Percentiles rank a stretch among this genome's conserved stretches.
Evolutionary conservation across 2,329 filamentous ascomycete genomes (phyloP).

Genomic region (Trichoderma endophyticum): DNA sequence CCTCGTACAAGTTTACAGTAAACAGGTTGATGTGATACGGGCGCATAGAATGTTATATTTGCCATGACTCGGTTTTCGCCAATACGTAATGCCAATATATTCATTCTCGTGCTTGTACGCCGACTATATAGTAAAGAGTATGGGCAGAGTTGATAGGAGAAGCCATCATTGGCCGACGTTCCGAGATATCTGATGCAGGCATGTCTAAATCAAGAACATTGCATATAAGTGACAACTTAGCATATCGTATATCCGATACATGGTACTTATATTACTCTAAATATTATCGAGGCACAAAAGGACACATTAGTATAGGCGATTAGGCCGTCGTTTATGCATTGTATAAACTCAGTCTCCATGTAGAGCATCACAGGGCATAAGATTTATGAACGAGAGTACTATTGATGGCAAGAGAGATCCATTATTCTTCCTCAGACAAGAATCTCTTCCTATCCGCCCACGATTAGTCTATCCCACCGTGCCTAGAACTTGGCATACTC

Average conservation of each 20-base stretch:
- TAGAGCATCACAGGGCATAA: no score
- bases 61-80: neutral
- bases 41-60: neutral
- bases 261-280: rapidly evolving
- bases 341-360: no score
- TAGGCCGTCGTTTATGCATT: no score
- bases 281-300: neutral
- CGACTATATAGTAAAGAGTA: neutral
- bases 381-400: no score
- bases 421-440: neutral
- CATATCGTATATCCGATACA: neutral
- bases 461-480: neutral
- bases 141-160: neutral
- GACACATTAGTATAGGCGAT: neutral
- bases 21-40: neutral
- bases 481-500: neutral
- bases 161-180: neutral
- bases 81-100: neutral
- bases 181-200: neutral
- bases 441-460: neutral
- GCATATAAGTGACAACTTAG: neutral
- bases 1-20: neutral
- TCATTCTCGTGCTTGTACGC: neutral
- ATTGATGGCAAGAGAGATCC: neutral
- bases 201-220: neutral